These are phyloP conservation scores for Withania somnifera DNA, from an alignment of 305 asterid species.

Conservation along the genomic window DNA sequence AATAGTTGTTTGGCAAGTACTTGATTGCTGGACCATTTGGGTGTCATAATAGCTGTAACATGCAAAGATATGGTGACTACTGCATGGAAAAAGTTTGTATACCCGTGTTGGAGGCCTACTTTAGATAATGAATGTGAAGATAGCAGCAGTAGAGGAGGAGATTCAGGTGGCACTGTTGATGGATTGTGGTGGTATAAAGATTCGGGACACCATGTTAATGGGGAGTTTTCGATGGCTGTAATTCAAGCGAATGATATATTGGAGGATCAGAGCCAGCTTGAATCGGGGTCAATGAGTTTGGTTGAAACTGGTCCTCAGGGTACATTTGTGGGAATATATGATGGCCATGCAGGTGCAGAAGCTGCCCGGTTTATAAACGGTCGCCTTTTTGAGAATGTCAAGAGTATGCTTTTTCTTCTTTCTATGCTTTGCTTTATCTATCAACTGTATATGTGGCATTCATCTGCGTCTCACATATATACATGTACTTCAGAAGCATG, in stretches of 20 bases:
- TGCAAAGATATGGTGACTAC: conserved; percentile 12
- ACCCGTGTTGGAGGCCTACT: conserved; percentile 19
- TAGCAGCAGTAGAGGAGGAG: conserved; percentile 11
- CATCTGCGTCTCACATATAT: neutral
- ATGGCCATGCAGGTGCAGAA: conserved; percentile 96
- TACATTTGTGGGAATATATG: conserved; percentile 74
- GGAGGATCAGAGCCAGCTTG: conserved; percentile 92
- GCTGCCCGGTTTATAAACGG: conserved; percentile 61
- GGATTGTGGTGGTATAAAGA: conserved; percentile 63
- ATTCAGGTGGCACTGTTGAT: conserved; percentile 4
- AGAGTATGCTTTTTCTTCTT: conserved; percentile 38
- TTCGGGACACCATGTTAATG: conserved; percentile 49
- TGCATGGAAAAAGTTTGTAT: conserved; percentile 15
- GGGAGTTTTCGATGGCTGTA: conserved; percentile 83
- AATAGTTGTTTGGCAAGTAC: neutral
- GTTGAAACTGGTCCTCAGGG: conserved; percentile 61
- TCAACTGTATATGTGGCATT: neutral
- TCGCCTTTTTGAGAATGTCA: conserved; percentile 52
- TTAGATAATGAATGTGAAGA: conserved; percentile 4
- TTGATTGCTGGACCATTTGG: neutral
- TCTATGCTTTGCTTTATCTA: neutral
- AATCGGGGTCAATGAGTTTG: conserved; percentile 61
- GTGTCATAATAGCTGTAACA: neutral
- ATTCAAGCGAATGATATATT: conserved; percentile 71
- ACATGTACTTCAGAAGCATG: no score